Evolutionary conservation across 2,329 filamentous ascomycete species (phyloP), one percentile per base, ranked within the genome.

Genomic region (Stachybotrys chlorohalonatus): DNA sequence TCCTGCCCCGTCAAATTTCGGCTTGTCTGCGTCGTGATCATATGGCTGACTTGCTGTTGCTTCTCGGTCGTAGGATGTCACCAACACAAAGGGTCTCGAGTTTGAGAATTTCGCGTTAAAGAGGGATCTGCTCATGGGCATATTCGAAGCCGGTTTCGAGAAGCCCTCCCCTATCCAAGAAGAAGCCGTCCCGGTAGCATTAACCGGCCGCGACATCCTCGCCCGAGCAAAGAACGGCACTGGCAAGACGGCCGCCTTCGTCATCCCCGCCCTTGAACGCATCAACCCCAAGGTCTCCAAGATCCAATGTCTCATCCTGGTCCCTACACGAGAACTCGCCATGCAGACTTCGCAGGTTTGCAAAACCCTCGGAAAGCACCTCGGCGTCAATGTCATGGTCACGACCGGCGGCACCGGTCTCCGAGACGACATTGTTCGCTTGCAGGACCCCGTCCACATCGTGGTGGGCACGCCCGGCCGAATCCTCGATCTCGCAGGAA

Each of bases 131-230:
- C 84, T 99, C 76, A 99, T 97, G 93, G 94, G 94, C 59, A 97
- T 99, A 62, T 99, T 97, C 72, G 94, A 99, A 77, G 94, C 94
- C 63, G 94, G 94, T 59, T 99, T 96, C 72, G 94, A 99, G 72
- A 96, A 95, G 75, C 94, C 94, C 15, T 99, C 94, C 55, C 94
- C 94, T 11, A 99, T 99, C 65, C 94, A 99, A 83, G 94, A 99
- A 85, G 94, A 97, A 76, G 91, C 94, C 54, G 96, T 99, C 66
- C 94, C 94, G 51, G 93, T 99, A 61, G 94, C 94, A 52, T 81
- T 99, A 55, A 95, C 93, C 51, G 94, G 94, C 55, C 85, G 93
- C 74, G 94, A 99, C 69, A 92, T 99, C 65, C 82, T 99, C 60
- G 94, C 94, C 57, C 85, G 94, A 73, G 94, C 94, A 62, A 99